Evolutionary conservation across 257 asterid species (phyloP), one percentile per base, ranked within the genome.

Genomic region (Forsythia viridissima): DNA sequence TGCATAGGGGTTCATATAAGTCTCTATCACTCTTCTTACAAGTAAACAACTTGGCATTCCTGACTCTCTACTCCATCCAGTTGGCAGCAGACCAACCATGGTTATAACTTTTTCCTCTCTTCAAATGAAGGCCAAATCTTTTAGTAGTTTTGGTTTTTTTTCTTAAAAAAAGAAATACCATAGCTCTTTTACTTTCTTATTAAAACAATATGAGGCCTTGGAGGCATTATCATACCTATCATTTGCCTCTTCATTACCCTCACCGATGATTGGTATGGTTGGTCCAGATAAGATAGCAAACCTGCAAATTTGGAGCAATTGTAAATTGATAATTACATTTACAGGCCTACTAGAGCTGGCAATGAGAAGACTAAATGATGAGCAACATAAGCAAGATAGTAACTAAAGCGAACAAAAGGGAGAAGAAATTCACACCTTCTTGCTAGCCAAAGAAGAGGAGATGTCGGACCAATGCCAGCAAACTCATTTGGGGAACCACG

Each of bases 401-500:
- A 73, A 44, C 66, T 16, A 11, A 76, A 76, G 71, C 55, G 72
- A 40, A 80, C 41, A 76, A 38, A 59, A 78, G 73, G 78, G 77
- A 82, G 80, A 85, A 11, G 80, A 84, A 78, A 51, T 12, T 8
- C 84, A 42, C 85, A 80, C 99, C 97, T 88, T 88, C 98, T 91
- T 48, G 98, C 93, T 75, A 96, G 91, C 99, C 99, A 96, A 81
- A 96, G 97, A 69, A 96, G 82, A 77, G 99, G 96, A 73, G 98
- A 93, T 39, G 97, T 93, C 57, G 98, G 84, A 69, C 97, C 97
- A 83, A 96, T 96, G 84, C 97, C 99, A 79, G 99, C 91, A 87
- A 96, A 96, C 86, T 86, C 97, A 76, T 96, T 96, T 39, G 99
- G 99, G 81, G 99, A 96, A 70, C 99, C 99, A 79, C 98, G 98